Evolutionary conservation across 352 stramenopile species (phyloP), one percentile per base, ranked within the genome.

Genomic region (Pythium monospermum): DNA sequence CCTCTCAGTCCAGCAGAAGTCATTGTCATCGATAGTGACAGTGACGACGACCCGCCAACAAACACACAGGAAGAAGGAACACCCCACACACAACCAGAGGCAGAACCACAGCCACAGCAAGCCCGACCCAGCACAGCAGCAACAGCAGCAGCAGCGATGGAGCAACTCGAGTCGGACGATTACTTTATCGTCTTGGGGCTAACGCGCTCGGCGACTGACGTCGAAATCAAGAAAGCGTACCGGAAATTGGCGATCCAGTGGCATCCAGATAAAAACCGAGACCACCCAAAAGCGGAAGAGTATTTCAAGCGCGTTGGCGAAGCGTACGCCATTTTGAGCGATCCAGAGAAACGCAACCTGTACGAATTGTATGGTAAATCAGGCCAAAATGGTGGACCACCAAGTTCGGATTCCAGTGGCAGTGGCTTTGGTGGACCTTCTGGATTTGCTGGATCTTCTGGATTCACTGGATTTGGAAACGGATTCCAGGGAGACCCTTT

Each of bases 211-310:
- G 75, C 71, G 16, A 70, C 62, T 0, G 78, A 74, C 2, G 49
- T 63, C 1, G 78, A 89, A n/a, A 64, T 91, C 15, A 82, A 80
- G 54, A 66, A 67, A 18, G 81, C 81, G 30, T 91, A 89, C 57
- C 52, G 71, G 11, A 82, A 81, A 41, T 54, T 89, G 49, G 76
- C 76, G 25, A 66, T 97, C 31, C 92, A 93, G 54, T 97, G 88
- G 69, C 93, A 98, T 60, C 93, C 93, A 1, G 93, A 98, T 61
- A 97, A 97, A 64, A 96, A 97, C 61, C 76, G 83, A 32, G 70
- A 76, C 21, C 61, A 87, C 56, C 68, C 86, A 22, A 62, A 64
- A 18, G 90, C 91, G 11, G 78, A 90, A 25, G 89, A 96, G 49
- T 81, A 84, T 44, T 98, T 98, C 64, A 93, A 95, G 64, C 77